Evolutionary conservation across 306 rosid species (phyloP).

Genomic region (Abrus precatorius): DNA sequence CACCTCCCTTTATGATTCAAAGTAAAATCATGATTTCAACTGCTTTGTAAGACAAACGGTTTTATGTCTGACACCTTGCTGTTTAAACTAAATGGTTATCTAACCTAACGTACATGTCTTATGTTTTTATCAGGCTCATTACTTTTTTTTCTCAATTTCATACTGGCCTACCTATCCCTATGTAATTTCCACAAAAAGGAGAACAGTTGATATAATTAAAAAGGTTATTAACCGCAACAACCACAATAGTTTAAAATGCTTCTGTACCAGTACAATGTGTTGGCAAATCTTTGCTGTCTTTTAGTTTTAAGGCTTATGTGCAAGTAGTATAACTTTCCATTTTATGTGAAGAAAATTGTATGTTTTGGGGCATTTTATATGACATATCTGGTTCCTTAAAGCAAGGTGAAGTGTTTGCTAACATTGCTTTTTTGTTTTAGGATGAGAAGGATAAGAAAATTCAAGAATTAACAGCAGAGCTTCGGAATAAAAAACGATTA

Average conservation of each 20-base stretch:
- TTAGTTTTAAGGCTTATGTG: not conserved
- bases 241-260: not conserved
- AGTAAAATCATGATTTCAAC: too few species aligned
- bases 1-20: too few species aligned
- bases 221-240: not conserved
- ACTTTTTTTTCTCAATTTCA: not conserved
- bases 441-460: slow-evolving; percentile 94
- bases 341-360: slow-evolving; percentile 19
- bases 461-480: slow-evolving; percentile 88
- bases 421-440: slow-evolving; percentile 55
- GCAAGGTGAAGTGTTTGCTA: slow-evolving; percentile 19
- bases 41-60: not conserved
- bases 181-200: not conserved
- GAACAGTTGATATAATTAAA: not conserved
- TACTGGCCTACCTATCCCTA: not conserved
- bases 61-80: not conserved
- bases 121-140: not conserved
- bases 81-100: not conserved
- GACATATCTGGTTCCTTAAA: not conserved
- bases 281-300: not conserved
- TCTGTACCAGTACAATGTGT: not conserved
- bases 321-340: slow-evolving; percentile 1
- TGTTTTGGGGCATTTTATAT: not conserved
- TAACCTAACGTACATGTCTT: not conserved
- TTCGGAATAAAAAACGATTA: slow-evolving; percentile 86